These are phyloP conservation scores for Salix koriyanagi DNA, from an alignment of 345 rosid genomes.

Conservation along the genomic window DNA sequence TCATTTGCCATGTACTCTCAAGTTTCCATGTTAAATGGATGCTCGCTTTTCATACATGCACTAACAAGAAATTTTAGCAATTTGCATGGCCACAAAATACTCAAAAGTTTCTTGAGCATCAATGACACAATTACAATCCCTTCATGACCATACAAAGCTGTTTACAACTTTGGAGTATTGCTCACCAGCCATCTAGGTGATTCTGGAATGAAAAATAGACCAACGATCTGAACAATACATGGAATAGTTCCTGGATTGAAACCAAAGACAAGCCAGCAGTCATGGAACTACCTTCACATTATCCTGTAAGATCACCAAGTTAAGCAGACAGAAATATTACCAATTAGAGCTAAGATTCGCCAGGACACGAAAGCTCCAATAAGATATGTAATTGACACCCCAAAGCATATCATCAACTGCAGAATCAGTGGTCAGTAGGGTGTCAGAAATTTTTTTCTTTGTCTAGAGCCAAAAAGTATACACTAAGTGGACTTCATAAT, in stretches of 20 bases:
- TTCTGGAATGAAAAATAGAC: slow-evolving; percentile 46
- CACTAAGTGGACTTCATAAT: neutral
- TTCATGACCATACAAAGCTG: neutral
- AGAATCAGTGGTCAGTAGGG: slow-evolving; percentile 5
- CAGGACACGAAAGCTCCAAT: slow-evolving; percentile 63
- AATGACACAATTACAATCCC: neutral
- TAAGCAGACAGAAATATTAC: slow-evolving; percentile 29
- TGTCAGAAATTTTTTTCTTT: neutral
- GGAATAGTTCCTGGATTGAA: slow-evolving; percentile 36
- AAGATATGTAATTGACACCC: slow-evolving; percentile 58
- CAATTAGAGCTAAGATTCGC: slow-evolving; percentile 60
- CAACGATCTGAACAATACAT: slow-evolving; percentile 33
- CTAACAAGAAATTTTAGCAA: neutral
- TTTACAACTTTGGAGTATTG: neutral
- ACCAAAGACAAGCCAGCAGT: slow-evolving; percentile 1
- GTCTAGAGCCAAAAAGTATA: neutral
- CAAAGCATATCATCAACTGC: slow-evolving; percentile 74
- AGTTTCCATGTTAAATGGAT: neutral
- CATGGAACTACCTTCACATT: neutral
- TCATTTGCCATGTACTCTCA: neutral
- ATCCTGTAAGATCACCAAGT: neutral
- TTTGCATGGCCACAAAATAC: too few species aligned
- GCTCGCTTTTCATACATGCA: neutral
- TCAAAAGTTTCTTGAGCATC: too few species aligned
- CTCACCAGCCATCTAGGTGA: slow-evolving; percentile 73